Conservation (phyloP, 1,139 yeast genomes). For the Hansenula sp. region DNA sequence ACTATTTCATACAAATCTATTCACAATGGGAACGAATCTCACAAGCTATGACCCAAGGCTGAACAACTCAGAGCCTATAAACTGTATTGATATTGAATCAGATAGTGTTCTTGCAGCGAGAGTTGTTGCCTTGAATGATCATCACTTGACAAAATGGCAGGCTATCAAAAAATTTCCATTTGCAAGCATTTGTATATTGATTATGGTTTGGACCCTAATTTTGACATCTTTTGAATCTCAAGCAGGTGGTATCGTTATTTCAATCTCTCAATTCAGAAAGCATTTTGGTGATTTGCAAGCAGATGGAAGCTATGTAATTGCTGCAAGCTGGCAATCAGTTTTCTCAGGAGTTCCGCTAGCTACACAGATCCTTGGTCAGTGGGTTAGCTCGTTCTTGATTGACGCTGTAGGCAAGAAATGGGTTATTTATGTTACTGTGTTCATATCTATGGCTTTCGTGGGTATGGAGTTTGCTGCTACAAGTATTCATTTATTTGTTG, state of each 20-base stretch:
- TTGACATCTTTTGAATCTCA: conserved; percentile 21
- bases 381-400: conserved; percentile 47
- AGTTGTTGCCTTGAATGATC: conserved; percentile 9
- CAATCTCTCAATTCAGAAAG: conserved; percentile 26
- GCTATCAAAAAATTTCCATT: conserved; percentile 15
- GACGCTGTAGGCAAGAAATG: conserved; percentile 56
- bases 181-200: conserved; percentile 12
- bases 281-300: conserved; percentile 25
- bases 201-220: conserved; percentile 18
- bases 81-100: too few relatives aligned
- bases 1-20: too few relatives aligned
- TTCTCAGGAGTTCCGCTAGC: too few relatives aligned
- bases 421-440: conserved; percentile 39
- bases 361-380: conserved; percentile 39
- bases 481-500: conserved; percentile 23
- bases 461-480: conserved; percentile 25
- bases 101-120: too few relatives aligned
- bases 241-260: conserved; percentile 27
- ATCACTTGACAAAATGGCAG: conserved; percentile 11
- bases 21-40: too few relatives aligned
- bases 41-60: too few relatives aligned
- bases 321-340: conserved; percentile 27
- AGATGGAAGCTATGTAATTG: conserved; percentile 21
- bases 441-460: conserved; percentile 14
- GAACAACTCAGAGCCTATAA: too few relatives aligned